A percentile compares a stretch with the other conserved stretches of the same genome.
Evolutionary conservation across 1,139 yeast species (phyloP).

Genomic region (Yamadazyma sp.): DNA sequence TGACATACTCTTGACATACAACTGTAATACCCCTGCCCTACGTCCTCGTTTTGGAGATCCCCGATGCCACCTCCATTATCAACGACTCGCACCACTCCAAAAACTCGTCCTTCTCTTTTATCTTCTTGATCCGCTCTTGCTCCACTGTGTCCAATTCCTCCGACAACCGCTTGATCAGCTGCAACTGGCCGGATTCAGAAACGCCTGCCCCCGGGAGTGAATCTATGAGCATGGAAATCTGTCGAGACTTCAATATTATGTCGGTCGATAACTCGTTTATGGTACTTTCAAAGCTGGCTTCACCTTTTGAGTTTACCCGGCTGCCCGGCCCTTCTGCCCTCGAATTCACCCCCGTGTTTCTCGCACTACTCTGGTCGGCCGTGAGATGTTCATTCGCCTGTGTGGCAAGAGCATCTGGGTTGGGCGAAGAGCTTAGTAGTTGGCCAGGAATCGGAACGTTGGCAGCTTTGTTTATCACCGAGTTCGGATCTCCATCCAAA

Average conservation of each 20-base stretch:
- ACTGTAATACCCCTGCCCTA: not conserved
- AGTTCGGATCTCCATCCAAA: slow-evolving; percentile 39
- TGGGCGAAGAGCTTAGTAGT: slow-evolving; percentile 17
- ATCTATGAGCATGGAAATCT: slow-evolving; percentile 81
- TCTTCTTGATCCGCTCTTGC: slow-evolving; percentile 54
- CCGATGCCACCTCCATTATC: slow-evolving; percentile 61
- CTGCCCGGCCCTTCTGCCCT: slow-evolving; percentile 18
- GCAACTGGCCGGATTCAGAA: slow-evolving; percentile 71
- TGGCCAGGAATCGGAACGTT: slow-evolving; percentile 46
- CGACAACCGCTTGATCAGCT: slow-evolving; percentile 62
- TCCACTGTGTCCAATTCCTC: slow-evolving; percentile 64
- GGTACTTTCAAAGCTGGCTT: slow-evolving; percentile 49
- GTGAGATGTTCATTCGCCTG: slow-evolving; percentile 2
- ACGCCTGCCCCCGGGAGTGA: slow-evolving; percentile 93
- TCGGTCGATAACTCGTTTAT: slow-evolving; percentile 79
- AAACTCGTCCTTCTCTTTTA: slow-evolving; percentile 65
- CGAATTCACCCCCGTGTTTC: slow-evolving; percentile 11
- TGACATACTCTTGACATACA: not conserved
- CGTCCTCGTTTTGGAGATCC: slow-evolving; percentile 43
- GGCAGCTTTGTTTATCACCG: slow-evolving; percentile 44
- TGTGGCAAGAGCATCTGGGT: slow-evolving; percentile 1
- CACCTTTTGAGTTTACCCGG: slow-evolving; percentile 7
- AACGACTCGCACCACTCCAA: slow-evolving; percentile 67
- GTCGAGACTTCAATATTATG: slow-evolving; percentile 80
- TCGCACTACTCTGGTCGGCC: not conserved